Conservation (phyloP, 2,329 filamentous ascomycete species). For the Atkinsonella hypoxylon region DNA sequence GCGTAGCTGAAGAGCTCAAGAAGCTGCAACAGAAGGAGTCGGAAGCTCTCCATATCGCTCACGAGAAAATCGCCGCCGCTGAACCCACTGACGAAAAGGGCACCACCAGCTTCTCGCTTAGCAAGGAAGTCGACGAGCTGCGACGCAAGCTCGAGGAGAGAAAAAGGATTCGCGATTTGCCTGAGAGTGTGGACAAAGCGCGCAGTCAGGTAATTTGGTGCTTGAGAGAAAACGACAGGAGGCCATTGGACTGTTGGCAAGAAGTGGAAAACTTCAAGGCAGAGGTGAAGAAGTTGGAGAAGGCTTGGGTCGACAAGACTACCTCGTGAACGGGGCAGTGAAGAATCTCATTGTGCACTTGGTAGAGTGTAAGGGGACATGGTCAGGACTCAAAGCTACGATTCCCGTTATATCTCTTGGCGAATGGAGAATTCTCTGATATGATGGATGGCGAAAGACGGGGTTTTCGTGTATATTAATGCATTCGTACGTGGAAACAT, state of each 20-base stretch:
- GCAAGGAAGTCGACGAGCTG: conserved; percentile 47
- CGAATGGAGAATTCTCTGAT: background rate
- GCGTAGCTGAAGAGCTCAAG: conserved; percentile 75
- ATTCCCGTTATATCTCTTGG: background rate
- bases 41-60: conserved; percentile 55
- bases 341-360: too few species aligned
- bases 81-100: conserved; percentile 21
- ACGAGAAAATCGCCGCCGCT: conserved; percentile 47
- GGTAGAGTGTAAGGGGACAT: background rate
- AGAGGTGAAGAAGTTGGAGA: conserved; percentile 79
- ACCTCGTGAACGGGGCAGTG: conserved; percentile 23
- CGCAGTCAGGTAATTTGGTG: conserved; percentile 69
- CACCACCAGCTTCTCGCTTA: conserved; percentile 35
- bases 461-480: conserved; percentile 19
- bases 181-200: conserved; percentile 60
- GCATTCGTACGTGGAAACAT: conserved; percentile 15
- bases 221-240: conserved; percentile 69
- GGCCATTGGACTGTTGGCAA: conserved; percentile 87
- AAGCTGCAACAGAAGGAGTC: conserved; percentile 61
- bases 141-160: conserved; percentile 47
- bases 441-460: background rate
- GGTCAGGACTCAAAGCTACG: background rate
- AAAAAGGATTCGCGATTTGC: conserved; percentile 55
- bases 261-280: conserved; percentile 86
- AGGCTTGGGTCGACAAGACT: conserved; percentile 76